These are phyloP conservation scores for Pythium myriotylum DNA, from an alignment of 352 stramenopile genomes.

Conservation along the genomic window DNA sequence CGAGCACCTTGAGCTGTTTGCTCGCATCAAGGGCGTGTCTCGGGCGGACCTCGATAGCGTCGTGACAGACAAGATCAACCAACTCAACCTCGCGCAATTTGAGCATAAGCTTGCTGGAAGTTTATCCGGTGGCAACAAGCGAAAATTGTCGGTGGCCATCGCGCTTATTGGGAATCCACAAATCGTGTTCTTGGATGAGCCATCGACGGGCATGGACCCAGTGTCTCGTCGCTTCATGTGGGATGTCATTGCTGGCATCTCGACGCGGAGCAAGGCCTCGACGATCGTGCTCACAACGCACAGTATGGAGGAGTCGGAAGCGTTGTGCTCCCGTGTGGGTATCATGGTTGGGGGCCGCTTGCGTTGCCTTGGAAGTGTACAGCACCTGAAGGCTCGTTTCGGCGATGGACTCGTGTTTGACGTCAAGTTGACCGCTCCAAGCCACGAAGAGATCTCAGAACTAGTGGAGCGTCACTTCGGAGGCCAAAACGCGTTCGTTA, in stretches of 20 bases:
- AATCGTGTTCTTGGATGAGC: slow-evolving; percentile 92
- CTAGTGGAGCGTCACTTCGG: slow-evolving; percentile 43
- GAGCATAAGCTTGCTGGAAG: slow-evolving; percentile 65
- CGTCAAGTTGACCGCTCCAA: slow-evolving; percentile 51
- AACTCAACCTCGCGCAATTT: slow-evolving; percentile 72
- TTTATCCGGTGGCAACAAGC: slow-evolving; percentile 91
- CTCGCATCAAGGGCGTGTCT: slow-evolving; percentile 86
- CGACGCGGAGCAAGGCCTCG: slow-evolving; percentile 60
- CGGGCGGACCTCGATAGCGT: slow-evolving; percentile 38
- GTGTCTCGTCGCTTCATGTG: slow-evolving; percentile 95
- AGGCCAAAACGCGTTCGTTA: slow-evolving; percentile 16
- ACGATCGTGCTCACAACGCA: slow-evolving; percentile 94
- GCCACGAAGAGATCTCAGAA: slow-evolving; percentile 35
- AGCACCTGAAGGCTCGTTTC: slow-evolving; percentile 97
- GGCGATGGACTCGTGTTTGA: slow-evolving; percentile 94
- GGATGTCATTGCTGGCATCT: slow-evolving; percentile 88
- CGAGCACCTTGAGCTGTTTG: slow-evolving; percentile 90
- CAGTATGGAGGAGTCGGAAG: slow-evolving; percentile 96
- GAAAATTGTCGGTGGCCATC: slow-evolving; percentile 92
- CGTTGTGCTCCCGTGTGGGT: slow-evolving; percentile 91
- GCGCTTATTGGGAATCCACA: slow-evolving; percentile 92
- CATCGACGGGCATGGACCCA: slow-evolving; percentile 94
- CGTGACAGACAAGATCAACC: slow-evolving; percentile 62
- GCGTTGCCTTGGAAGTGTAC: slow-evolving; percentile 78
- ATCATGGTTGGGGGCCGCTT: slow-evolving; percentile 90